Evolutionary conservation across 306 rosid genomes (phyloP).

Genomic region (Oxytropis ochrocephala): DNA sequence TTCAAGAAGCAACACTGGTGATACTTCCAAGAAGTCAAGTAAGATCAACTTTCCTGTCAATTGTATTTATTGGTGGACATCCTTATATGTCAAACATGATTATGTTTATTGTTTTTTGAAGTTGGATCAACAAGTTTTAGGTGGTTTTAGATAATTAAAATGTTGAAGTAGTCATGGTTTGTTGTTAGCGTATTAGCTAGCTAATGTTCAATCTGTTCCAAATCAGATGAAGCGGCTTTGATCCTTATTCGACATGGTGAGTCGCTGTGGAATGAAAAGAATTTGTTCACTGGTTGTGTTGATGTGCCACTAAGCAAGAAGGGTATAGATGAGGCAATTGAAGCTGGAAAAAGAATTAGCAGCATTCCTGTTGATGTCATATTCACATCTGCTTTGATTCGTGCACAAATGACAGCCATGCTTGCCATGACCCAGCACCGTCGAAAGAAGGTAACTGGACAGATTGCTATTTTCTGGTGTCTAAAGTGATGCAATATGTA

Average conservation of each 20-base stretch:
- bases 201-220: constrained; percentile 3
- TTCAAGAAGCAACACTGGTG: constrained; percentile 41
- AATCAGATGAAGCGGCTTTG: constrained; percentile 85
- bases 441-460: constrained; percentile 61
- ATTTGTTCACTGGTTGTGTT: constrained; percentile 96
- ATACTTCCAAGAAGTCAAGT: constrained; percentile 78
- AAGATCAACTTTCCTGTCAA: constrained; percentile 14
- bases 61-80: background rate
- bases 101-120: constrained; percentile 6
- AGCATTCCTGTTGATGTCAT: constrained; percentile 91
- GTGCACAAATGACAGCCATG: constrained; percentile 99
- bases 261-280: constrained; percentile 93
- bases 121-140: constrained; percentile 7
- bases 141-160: background rate
- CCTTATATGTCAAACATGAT: background rate
- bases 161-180: constrained; percentile 4
- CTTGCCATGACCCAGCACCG: constrained; percentile 99
- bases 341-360: constrained; percentile 99
- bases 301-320: constrained; percentile 91
- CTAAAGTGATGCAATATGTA: background rate
- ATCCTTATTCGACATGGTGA: constrained; percentile 94
- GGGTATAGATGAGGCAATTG: constrained; percentile 97
- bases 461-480: background rate
- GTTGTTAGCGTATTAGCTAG: constrained; percentile 8
- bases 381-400: constrained; percentile 89